Evolutionary conservation across 192 early-diverging fungal species (phyloP).

Genomic region (Coemansia biformis): DNA sequence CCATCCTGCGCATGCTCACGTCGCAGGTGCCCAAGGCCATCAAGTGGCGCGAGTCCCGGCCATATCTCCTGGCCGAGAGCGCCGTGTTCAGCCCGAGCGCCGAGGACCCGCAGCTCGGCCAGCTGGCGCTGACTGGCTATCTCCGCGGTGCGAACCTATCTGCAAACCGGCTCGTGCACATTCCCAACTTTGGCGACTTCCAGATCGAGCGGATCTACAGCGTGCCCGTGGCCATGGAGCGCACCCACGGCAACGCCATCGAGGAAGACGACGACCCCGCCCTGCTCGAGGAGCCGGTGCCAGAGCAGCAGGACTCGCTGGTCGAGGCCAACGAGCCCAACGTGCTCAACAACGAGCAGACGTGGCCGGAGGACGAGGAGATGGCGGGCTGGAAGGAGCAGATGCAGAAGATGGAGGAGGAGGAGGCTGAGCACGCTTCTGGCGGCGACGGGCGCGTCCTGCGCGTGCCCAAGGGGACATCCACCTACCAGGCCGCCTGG

Average conservation of each 20-base stretch:
- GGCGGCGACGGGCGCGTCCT: constrained; percentile 46
- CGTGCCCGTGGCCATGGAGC: constrained; percentile 32
- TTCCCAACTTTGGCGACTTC: constrained; percentile 92
- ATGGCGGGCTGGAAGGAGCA: constrained; percentile 66
- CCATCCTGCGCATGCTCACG: constrained; percentile 70
- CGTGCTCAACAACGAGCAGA: constrained; percentile 90
- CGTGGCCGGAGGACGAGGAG: constrained; percentile 98
- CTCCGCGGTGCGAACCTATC: constrained; percentile 78
- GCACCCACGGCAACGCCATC: constrained; percentile 23
- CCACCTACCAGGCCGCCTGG: constrained; percentile 97
- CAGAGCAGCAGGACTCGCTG: constrained; percentile 71
- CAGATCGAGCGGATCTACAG: constrained; percentile 68
- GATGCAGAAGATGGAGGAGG: constrained; percentile 44
- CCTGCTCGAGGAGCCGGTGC: constrained; percentile 65
- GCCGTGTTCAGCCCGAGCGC: constrained; percentile 60
- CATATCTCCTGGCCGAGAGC: constrained; percentile 83
- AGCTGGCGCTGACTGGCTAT: constrained; percentile 78
- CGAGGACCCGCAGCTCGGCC: constrained; percentile 51
- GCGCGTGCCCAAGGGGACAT: constrained; percentile 92
- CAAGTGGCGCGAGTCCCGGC: constrained; percentile 79
- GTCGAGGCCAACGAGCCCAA: constrained; percentile 83
- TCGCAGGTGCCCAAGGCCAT: constrained; percentile 71
- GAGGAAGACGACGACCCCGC: constrained; percentile 34
- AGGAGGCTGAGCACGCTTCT: constrained; percentile 11
- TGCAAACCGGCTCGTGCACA: constrained; percentile 87